Evolutionary conservation across 805 yeast genomes (phyloP).

Genomic region (Lipomyces sp.): DNA sequence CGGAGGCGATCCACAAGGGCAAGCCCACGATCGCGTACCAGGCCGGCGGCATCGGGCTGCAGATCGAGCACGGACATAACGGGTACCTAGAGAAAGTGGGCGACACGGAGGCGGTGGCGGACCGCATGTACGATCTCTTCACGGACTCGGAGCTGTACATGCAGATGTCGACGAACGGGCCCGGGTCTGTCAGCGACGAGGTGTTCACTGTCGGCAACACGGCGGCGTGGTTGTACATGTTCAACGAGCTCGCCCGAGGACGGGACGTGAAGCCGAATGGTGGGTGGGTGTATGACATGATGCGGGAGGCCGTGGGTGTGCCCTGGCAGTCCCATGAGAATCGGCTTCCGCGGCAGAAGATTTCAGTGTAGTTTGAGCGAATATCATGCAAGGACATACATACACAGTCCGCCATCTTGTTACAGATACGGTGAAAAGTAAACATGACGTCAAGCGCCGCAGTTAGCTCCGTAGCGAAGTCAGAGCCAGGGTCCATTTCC

Average conservation of each 20-base stretch:
- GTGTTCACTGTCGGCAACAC: slow-evolving; percentile 26
- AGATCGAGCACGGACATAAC: slow-evolving; percentile 16
- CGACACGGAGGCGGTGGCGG: slow-evolving; percentile 23
- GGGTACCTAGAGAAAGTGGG: slow-evolving; percentile 24
- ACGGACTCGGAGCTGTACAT: slow-evolving; percentile 10
- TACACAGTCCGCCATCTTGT: background rate
- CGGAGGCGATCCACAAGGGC: slow-evolving; percentile 29
- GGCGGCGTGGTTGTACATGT: slow-evolving; percentile 24
- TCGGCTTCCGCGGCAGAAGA: slow-evolving; percentile 14
- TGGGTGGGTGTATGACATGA: slow-evolving; percentile 25
- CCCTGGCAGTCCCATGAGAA: slow-evolving; percentile 22
- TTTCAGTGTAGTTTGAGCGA: background rate
- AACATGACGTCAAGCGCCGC: too few relatives aligned
- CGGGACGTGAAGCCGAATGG: slow-evolving; percentile 18
- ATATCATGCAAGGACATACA: background rate
- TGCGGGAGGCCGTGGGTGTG: slow-evolving; percentile 18
- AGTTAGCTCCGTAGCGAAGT: too few relatives aligned
- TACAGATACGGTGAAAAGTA: too few relatives aligned
- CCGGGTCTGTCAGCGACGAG: slow-evolving; percentile 23
- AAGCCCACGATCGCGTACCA: slow-evolving; percentile 24
- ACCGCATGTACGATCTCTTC: slow-evolving; percentile 15
- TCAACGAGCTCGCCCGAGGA: slow-evolving; percentile 22
- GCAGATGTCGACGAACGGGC: slow-evolving; percentile 6
- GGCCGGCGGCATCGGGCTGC: slow-evolving; percentile 27
- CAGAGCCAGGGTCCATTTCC: too few relatives aligned